Conservation (phyloP, 306 rosid species). For the Begonia masoniana region DNA sequence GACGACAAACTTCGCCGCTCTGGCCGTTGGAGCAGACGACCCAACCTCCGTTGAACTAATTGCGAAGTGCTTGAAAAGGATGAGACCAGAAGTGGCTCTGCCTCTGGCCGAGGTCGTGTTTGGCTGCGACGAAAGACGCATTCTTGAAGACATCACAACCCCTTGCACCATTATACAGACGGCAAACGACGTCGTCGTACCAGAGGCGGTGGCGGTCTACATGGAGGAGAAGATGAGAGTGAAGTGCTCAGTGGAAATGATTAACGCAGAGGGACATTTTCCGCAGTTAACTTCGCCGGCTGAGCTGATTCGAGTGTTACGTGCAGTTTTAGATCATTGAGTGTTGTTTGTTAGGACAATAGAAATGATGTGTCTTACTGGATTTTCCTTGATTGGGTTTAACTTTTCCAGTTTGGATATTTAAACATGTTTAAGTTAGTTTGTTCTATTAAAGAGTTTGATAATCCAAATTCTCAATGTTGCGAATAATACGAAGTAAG, state of each 20-base stretch:
- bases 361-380: no score
- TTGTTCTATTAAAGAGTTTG: no score
- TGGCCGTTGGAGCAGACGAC: conserved; percentile 41
- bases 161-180: conserved; percentile 71
- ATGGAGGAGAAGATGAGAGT: conserved; percentile 64
- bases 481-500: no score
- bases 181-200: conserved; percentile 38
- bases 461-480: no score
- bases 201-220: conserved; percentile 40
- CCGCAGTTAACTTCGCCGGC: conserved; percentile 68
- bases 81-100: conserved; percentile 41
- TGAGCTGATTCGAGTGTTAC: conserved; percentile 48
- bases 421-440: no score
- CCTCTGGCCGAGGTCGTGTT: conserved; percentile 62
- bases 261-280: conserved; percentile 52
- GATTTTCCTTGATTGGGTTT: no score
- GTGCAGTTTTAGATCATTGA: conserved; percentile 33
- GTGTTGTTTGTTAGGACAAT: not conserved
- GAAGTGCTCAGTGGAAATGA: conserved; percentile 33
- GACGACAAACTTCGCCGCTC: conserved; percentile 31
- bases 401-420: no score
- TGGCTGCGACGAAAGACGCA: conserved; percentile 41
- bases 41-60: conserved; percentile 38
- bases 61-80: conserved; percentile 28
- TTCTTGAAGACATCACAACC: conserved; percentile 49